These are phyloP conservation scores for Phytophthora niederhauseri DNA, from an alignment of 352 stramenopile species.

Conservation along the genomic window DNA sequence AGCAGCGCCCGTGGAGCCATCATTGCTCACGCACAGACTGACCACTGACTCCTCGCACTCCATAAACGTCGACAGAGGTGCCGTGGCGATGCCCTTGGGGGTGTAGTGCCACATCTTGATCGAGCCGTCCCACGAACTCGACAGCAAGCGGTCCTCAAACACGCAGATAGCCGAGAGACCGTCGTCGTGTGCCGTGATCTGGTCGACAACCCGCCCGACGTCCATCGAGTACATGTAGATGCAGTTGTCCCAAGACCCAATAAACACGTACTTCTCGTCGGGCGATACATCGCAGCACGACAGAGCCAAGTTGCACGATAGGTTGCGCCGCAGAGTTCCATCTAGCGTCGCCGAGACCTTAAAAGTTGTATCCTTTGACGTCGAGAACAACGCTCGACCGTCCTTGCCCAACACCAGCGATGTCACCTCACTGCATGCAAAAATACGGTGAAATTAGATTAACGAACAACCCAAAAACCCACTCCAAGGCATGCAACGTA, in stretches of 20 bases:
- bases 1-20: constrained; percentile 63
- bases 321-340: constrained; percentile 63
- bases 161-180: constrained; percentile 79
- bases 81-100: constrained; percentile 62
- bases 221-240: constrained; percentile 92
- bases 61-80: constrained; percentile 71
- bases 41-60: constrained; percentile 79
- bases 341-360: constrained; percentile 77
- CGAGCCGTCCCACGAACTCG: constrained; percentile 76
- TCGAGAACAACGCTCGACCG: constrained; percentile 71
- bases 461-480: not conserved
- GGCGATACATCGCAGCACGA: constrained; percentile 80
- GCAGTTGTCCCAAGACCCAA: constrained; percentile 84
- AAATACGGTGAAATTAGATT: constrained; percentile 1
- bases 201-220: constrained; percentile 77
- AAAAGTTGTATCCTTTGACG: constrained; percentile 76
- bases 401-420: constrained; percentile 69
- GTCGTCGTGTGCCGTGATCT: constrained; percentile 83
- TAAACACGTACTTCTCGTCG: constrained; percentile 86
- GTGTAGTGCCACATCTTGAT: constrained; percentile 87
- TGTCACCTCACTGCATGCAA: constrained; percentile 60
- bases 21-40: constrained; percentile 67
- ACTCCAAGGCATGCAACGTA: constrained; percentile 31
- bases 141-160: constrained; percentile 74
- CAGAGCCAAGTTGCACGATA: constrained; percentile 80